Evolutionary conservation across 345 rosid genomes (phyloP).

Genomic region (Physaria fendleri): DNA sequence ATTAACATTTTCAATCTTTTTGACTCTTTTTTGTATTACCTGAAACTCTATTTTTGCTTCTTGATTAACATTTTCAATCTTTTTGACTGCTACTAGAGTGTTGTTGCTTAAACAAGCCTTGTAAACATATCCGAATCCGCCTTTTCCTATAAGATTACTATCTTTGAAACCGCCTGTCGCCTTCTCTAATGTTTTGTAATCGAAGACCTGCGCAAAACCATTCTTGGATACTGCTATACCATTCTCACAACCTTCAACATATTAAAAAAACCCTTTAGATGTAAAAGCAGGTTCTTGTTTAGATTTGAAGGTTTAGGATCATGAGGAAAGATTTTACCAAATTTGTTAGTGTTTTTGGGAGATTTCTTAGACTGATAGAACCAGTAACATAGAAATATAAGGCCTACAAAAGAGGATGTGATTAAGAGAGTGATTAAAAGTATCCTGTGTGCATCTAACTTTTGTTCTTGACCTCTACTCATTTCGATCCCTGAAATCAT

Average conservation of each 20-base stretch:
- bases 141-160: constrained; percentile 60
- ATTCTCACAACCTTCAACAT: constrained; percentile 33
- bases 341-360: constrained; percentile 34
- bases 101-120: constrained; percentile 56
- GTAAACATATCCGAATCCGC: constrained; percentile 88
- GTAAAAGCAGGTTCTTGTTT: too few species aligned
- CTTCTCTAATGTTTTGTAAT: constrained; percentile 63
- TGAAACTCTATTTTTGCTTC: constrained; percentile 77
- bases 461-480: constrained; percentile 38
- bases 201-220: constrained; percentile 39
- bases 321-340: constrained; percentile 33
- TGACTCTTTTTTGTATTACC: constrained; percentile 59
- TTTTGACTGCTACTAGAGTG: constrained; percentile 68
- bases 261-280: constrained; percentile 24
- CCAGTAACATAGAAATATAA: constrained; percentile 7
- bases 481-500: constrained; percentile 44
- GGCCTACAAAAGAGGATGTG: constrained; percentile 43
- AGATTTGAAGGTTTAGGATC: too few species aligned
- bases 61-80: constrained; percentile 50
- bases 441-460: constrained; percentile 45
- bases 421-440: constrained; percentile 42
- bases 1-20: constrained; percentile 57
- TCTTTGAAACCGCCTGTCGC: constrained; percentile 63
- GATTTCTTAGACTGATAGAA: constrained; percentile 27
- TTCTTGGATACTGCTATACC: constrained; percentile 28